Percentiles rank a stretch among this genome's conserved stretches.
phyloP scores from a whole-genome alignment of 2,329 filamentous ascomycete species.

The Phyllosticta paracitricarpa region DNA sequence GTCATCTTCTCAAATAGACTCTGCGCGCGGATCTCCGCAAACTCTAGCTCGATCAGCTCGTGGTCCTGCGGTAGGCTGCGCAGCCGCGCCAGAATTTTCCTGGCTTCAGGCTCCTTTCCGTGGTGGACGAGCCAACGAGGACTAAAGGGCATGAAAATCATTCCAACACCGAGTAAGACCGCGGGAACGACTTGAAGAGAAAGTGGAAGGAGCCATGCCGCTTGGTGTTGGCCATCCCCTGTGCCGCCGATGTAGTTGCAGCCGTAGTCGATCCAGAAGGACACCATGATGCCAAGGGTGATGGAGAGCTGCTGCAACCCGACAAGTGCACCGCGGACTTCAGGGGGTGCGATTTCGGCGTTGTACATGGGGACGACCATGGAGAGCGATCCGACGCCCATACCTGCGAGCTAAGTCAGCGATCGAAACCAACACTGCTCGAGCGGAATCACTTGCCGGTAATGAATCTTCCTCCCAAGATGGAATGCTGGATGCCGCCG shows the following conservation, averaged over 20 bases:
- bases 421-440: too few relatives aligned
- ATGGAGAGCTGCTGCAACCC: conserved; percentile 55
- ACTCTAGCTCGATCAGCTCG: conserved; percentile 63
- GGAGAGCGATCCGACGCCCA: conserved; percentile 59
- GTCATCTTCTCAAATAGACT: conserved; percentile 67
- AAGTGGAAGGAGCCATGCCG: conserved; percentile 65
- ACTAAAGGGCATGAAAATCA: conserved; percentile 71
- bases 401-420: conserved; percentile 31
- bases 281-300: conserved; percentile 40
- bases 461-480: conserved; percentile 62
- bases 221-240: conserved; percentile 48
- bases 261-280: conserved; percentile 47
- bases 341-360: conserved; percentile 42
- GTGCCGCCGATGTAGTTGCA: conserved; percentile 49
- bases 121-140: conserved; percentile 68
- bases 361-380: conserved; percentile 54
- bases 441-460: conserved; percentile 33
- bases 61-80: conserved; percentile 52
- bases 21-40: conserved; percentile 74
- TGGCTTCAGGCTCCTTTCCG: conserved; percentile 57
- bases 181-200: conserved; percentile 62
- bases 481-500: conserved; percentile 44
- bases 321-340: conserved; percentile 57
- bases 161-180: conserved; percentile 55
- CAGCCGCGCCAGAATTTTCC: conserved; percentile 51